Base-by-base conservation (phyloP, 352 stramenopile genomes). In the Globisporangium spiculum region DNA sequence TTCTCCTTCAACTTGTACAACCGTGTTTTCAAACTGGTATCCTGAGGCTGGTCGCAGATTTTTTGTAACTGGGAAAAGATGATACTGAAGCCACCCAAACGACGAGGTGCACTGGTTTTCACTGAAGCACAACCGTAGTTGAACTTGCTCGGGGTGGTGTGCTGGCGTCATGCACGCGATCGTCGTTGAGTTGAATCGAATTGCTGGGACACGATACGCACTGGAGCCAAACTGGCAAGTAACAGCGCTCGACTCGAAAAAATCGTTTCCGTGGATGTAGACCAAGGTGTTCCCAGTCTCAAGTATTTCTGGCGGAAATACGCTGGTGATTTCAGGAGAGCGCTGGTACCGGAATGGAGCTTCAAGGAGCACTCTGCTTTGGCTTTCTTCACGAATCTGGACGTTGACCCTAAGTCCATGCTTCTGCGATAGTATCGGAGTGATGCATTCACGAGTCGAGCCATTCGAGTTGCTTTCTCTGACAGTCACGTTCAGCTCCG, bases 121-220 rank as follows among this genome's bases (percentile, higher is more conserved):
- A 18, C 44, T 59, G 9, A 85, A 20, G 27, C 79, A 88, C 0
- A 89, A 30, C 2, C 65, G 66, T 4, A 88, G 18, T 27, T 75
- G 30, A 2, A 82, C 68, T 20, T 38, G 38, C 1, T 79, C 76
- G 0, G 71, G 68, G 26, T 59, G 22, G 65, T 77, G 76, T 38
- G 72, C 36, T n/a, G 76, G 74, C 1, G 72, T 46, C 30, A 64
- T 34, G 60, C 81, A 89, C 16, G 65, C 72, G n/a, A 77, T 60
- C 26, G 71, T 20, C 1, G 70, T 79, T 1, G 12, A 22, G 61
- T 83, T 85, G 1, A 85, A 20, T 14, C 74, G 34, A 26, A n/a
- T 63, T 18, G 55, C 62, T 4, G 30, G 24, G 9, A 58, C 65
- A 3, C 48, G 65, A 27, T 38, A 46, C 5, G 56, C 6, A 5